Percentiles rank a stretch among this genome's conserved stretches.
Conservation (phyloP, 441 rosid genomes). For the Aleurites moluccanus region DNA sequence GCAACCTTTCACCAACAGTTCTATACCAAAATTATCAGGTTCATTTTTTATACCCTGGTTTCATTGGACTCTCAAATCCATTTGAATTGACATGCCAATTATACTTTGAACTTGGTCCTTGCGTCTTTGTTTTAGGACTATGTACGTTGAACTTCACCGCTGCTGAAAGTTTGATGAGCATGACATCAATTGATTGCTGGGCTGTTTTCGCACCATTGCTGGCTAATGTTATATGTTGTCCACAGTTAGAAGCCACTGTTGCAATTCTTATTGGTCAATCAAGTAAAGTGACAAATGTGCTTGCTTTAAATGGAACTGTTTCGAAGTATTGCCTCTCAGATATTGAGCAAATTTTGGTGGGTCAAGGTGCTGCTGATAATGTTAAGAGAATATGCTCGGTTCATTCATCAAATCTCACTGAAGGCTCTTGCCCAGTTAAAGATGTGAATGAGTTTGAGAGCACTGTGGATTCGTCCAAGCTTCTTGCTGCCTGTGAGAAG, state of each 20-base stretch:
- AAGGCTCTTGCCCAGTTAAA: constrained; percentile 75
- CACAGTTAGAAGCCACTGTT: constrained; percentile 77
- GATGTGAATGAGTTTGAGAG: constrained; percentile 65
- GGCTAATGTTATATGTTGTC: constrained; percentile 95
- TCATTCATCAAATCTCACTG: constrained; percentile 70
- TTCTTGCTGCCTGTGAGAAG: constrained; percentile 70
- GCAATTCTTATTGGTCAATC: constrained; percentile 74
- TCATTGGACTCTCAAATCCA: background rate
- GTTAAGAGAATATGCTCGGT: constrained; percentile 57
- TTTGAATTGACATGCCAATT: constrained; percentile 16
- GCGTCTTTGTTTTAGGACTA: constrained; percentile 48
- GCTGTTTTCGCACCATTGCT: constrained; percentile 72
- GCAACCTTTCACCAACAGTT: constrained; percentile 62
- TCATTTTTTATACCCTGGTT: constrained; percentile 17
- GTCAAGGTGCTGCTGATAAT: constrained; percentile 64
- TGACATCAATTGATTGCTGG: constrained; percentile 78
- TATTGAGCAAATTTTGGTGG: constrained; percentile 70
- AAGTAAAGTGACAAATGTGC: constrained; percentile 60
- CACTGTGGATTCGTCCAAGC: constrained; percentile 61
- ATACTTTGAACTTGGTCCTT: constrained; percentile 11
- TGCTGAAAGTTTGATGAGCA: constrained; percentile 65
- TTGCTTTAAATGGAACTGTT: constrained; percentile 61
- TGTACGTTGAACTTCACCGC: constrained; percentile 74
- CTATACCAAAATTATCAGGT: constrained; percentile 82
- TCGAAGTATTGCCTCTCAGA: constrained; percentile 83